phyloP scores from a whole-genome alignment of 1,284 basidiomycete genomes.

The Trichosporon inkin region DNA sequence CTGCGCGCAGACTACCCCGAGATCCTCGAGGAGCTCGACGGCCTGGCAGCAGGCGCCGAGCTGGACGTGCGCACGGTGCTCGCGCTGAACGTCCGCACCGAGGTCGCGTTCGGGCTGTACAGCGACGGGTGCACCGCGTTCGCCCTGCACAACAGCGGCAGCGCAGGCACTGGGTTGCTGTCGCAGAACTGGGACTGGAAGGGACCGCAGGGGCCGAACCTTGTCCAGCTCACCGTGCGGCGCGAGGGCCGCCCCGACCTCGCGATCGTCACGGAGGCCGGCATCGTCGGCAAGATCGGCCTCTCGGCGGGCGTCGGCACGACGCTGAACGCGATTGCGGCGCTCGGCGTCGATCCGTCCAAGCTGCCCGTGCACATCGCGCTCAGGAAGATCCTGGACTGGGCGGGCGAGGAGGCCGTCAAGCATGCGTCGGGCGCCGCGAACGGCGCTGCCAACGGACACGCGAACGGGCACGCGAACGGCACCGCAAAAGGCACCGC shows the following conservation, averaged over 20 bases:
- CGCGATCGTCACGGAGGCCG: slow-evolving; percentile 22
- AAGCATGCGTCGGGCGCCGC: background rate
- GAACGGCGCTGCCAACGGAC: background rate
- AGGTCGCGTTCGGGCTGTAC: slow-evolving; percentile 21
- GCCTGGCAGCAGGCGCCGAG: slow-evolving; percentile 17
- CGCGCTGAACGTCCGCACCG: slow-evolving; percentile 24
- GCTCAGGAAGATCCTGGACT: slow-evolving; percentile 19
- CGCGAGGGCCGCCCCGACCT: slow-evolving; percentile 1
- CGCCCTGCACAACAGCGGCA: background rate
- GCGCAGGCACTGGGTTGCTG: slow-evolving; percentile 9
- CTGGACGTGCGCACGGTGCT: slow-evolving; percentile 12
- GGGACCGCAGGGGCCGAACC: slow-evolving; percentile 13
- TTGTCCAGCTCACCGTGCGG: slow-evolving; percentile 15
- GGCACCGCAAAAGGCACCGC: background rate
- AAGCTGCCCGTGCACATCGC: slow-evolving; percentile 20
- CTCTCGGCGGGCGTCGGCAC: slow-evolving; percentile 19
- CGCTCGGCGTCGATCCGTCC: slow-evolving; percentile 18
- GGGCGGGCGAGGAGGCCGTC: slow-evolving; percentile 14
- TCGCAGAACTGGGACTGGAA: slow-evolving; percentile 28
- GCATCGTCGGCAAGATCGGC: slow-evolving; percentile 26
- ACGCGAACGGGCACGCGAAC: background rate
- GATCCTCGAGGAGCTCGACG: slow-evolving; percentile 22
- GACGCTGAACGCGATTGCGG: slow-evolving; percentile 21
- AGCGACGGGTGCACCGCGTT: slow-evolving; percentile 22
- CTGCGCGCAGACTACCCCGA: slow-evolving; percentile 15